These are phyloP conservation scores for Physaria fendleri DNA, from an alignment of 345 rosid genomes.

Conservation along the genomic window DNA sequence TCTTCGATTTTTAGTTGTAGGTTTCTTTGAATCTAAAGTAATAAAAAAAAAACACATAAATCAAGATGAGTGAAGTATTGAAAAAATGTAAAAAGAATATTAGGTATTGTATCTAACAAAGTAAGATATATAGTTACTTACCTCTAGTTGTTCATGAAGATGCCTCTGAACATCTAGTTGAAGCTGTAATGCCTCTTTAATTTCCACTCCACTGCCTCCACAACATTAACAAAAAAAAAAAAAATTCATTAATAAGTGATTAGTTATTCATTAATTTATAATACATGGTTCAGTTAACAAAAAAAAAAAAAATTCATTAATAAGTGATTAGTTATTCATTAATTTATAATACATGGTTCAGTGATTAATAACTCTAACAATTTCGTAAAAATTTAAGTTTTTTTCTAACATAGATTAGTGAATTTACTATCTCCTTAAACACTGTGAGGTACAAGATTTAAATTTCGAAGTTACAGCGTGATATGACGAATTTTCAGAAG, in stretches of 20 bases:
- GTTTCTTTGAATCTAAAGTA: constrained; percentile 67
- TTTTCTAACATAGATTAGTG: too few species aligned
- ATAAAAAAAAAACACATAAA: background rate
- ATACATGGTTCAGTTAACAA: too few species aligned
- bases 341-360: too few species aligned
- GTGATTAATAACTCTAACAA: too few species aligned
- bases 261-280: background rate
- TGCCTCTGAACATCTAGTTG: constrained; percentile 85
- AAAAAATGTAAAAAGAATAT: background rate
- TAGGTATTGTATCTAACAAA: background rate
- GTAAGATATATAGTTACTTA: constrained; percentile 9
- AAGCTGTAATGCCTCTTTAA: constrained; percentile 70
- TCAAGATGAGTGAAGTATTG: background rate
- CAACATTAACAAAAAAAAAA: background rate
- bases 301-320: background rate
- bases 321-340: background rate
- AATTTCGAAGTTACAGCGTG: too few species aligned
- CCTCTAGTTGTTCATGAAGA: constrained; percentile 95
- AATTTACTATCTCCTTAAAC: too few species aligned
- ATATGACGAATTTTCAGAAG: too few species aligned
- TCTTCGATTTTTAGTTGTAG: constrained; percentile 80
- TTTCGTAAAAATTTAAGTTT: too few species aligned
- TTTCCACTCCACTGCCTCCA: constrained; percentile 55
- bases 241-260: background rate
- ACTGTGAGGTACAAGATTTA: too few species aligned